Conservation (phyloP, 1,284 basidiomycete species). For the Peniophora sp. region DNA sequence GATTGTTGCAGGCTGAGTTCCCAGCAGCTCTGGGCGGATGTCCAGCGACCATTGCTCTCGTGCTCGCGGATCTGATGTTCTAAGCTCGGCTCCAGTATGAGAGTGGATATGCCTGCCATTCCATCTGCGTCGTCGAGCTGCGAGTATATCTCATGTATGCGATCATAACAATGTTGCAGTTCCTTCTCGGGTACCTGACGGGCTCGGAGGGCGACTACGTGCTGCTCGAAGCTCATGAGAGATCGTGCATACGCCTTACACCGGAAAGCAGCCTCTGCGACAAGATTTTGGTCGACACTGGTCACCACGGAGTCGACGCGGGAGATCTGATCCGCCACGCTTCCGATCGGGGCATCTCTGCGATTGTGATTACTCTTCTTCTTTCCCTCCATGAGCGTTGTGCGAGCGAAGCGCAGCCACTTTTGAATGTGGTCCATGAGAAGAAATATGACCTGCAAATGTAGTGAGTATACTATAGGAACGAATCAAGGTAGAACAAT, state of each 20-base stretch:
- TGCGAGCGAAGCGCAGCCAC: slow-evolving; percentile 72
- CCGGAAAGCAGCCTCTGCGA: slow-evolving; percentile 90
- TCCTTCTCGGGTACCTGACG: slow-evolving; percentile 37
- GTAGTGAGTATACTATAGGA: no score
- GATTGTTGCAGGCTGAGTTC: slow-evolving; percentile 92
- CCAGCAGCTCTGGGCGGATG: slow-evolving; percentile 98
- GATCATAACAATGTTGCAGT: slow-evolving; percentile 80
- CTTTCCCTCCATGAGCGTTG: slow-evolving; percentile 35
- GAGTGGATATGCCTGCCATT: slow-evolving; percentile 95
- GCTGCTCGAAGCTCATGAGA: slow-evolving; percentile 90
- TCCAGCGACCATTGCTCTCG: slow-evolving; percentile 96
- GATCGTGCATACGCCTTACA: slow-evolving; percentile 94
- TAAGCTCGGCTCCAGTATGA: slow-evolving; percentile 84
- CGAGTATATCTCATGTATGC: slow-evolving; percentile 93
- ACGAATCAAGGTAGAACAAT: no score
- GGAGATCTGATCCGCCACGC: slow-evolving; percentile 47
- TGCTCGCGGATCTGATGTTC: slow-evolving; percentile 98
- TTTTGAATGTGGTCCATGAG: slow-evolving; percentile 93
- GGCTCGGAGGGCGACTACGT: slow-evolving; percentile 51
- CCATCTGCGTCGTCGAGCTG: slow-evolving; percentile 97
- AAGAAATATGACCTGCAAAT: slow-evolving; percentile 79
- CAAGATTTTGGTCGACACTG: slow-evolving; percentile 81
- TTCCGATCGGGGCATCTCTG: slow-evolving; percentile 23
- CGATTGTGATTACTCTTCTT: slow-evolving; percentile 46
- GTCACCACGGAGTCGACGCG: slow-evolving; percentile 75